phyloP scores from a whole-genome alignment of 768 basidiomycete genomes.

The Pleurotus platypus region DNA sequence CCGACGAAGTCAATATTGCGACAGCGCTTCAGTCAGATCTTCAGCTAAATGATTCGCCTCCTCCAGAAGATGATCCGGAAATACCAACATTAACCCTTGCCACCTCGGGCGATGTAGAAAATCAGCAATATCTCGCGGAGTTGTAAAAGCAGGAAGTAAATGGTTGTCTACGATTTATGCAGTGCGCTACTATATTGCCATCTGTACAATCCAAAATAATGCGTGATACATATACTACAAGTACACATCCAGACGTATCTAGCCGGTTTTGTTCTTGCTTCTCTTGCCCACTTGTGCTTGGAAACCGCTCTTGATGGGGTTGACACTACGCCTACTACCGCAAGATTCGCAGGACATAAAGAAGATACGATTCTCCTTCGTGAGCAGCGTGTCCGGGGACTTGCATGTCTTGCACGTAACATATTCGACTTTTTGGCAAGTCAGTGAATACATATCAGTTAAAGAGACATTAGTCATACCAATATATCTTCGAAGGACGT shows the following conservation, averaged over 20 bases:
- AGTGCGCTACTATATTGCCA: neutral
- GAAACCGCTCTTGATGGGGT: constrained; percentile 97
- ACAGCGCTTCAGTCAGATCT: neutral
- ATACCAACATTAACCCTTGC: neutral
- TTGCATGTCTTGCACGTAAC: constrained; percentile 99
- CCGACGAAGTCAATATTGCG: constrained; percentile 11
- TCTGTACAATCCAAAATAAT: constrained; percentile 8
- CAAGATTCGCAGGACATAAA: constrained; percentile 95
- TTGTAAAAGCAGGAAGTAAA: neutral
- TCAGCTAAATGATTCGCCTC: neutral
- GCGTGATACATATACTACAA: constrained; percentile 1
- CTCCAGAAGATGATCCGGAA: neutral
- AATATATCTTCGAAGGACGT: constrained; percentile 93
- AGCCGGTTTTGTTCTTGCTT: constrained; percentile 78
- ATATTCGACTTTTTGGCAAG: constrained; percentile 72
- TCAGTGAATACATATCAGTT: neutral
- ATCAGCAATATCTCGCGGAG: neutral
- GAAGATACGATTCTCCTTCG: constrained; percentile 98
- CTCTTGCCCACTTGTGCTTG: constrained; percentile 92
- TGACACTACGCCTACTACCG: constrained; percentile 87
- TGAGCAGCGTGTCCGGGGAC: constrained; percentile 93
- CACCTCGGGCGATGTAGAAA: neutral
- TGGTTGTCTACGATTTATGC: neutral
- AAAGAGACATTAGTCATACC: constrained; percentile 47
- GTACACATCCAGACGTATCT: constrained; percentile 12